Evolutionary conservation across 176 grass and related monocot genomes (phyloP), one percentile per base, ranked within the genome.

Genomic region (Elaeis guineensis): DNA sequence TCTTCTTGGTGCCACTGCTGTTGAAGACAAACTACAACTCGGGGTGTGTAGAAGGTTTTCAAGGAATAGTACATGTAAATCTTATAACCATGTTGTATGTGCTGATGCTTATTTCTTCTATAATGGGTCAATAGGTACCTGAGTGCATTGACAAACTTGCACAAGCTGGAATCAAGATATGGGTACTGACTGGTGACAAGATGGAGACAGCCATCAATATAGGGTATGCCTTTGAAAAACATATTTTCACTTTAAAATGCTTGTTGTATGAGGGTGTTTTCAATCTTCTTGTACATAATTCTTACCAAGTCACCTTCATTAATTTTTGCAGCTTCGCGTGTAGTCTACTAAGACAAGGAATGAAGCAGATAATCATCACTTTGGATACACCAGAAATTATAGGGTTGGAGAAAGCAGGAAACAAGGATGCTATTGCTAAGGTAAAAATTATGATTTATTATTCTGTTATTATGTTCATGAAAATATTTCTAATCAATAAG

Each of bases 191-290:
- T 16, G 92, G 92, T 0, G 92, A 96, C 61, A 96, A 96, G 74
- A 86, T 96, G 87, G 92, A 96, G 67, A 96, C 92, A 5, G 92
- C 92, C 64, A 83, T 96, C 75, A 96, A 96, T 55, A 96, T 96
- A 1, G 92, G 92, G 86, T 96, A 67, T 44, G 35, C 35, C 35
- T 44, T 44, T 44, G 35, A 44, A 14, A 44, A 14, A 44, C 35
- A 44, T 44, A 44, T 44, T 44, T 44, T 14, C 35, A 44, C 2
- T 44, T 12, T 14, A 2, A 44, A 44, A 44, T 44, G 35, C 35
- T 44, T 44, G 11, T 44, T 12, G 2, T 14, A 14, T 44, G 35
- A 2, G 28, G 25, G 16, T 61, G 58, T 32, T 15, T 19, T 61
- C 14, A 32, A 26, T 60, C 58, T 25, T 44, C 2, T 44, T 14